Percentiles rank a stretch among this genome's conserved stretches.
Evolutionary conservation across 768 basidiomycete species (phyloP).

Genomic region (Coprinopsis marcescibilis): DNA sequence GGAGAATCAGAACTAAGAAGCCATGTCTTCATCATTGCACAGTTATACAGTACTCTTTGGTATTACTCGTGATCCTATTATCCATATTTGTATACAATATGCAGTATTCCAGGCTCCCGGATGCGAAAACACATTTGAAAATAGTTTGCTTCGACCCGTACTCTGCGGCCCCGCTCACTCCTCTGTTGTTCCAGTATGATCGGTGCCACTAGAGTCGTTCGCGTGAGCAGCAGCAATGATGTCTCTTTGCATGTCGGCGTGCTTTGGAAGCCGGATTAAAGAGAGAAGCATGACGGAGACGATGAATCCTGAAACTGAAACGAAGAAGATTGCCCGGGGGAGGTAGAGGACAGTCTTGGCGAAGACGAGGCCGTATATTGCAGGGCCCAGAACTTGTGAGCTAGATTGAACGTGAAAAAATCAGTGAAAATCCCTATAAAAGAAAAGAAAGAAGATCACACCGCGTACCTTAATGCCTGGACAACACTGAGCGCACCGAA

Average conservation of each 20-base stretch:
- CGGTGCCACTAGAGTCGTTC: too few relatives aligned
- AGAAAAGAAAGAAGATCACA: background rate
- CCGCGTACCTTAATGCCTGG: slow-evolving; percentile 54
- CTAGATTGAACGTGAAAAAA: slow-evolving; percentile 26
- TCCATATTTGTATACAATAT: too few relatives aligned
- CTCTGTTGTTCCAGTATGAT: too few relatives aligned
- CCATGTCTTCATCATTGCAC: too few relatives aligned
- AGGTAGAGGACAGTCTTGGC: slow-evolving; percentile 63
- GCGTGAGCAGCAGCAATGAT: background rate
- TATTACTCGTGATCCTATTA: too few relatives aligned
- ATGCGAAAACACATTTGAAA: too few relatives aligned
- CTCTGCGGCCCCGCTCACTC: too few relatives aligned
- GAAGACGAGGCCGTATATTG: slow-evolving; percentile 68
- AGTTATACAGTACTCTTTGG: too few relatives aligned
- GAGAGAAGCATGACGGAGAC: slow-evolving; percentile 40
- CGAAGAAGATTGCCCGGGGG: slow-evolving; percentile 65
- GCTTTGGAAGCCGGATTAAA: slow-evolving; percentile 38
- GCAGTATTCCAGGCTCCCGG: too few relatives aligned
- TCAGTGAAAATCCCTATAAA: background rate
- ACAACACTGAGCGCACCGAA: slow-evolving; percentile 80
- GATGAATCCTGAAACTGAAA: slow-evolving; percentile 36
- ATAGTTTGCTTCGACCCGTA: too few relatives aligned
- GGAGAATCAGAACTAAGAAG: too few relatives aligned
- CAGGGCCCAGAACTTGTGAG: slow-evolving; percentile 64
- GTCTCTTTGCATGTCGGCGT: slow-evolving; percentile 6